Conservation (phyloP, 768 basidiomycete genomes). For the Macrolepiota dolichaula region DNA sequence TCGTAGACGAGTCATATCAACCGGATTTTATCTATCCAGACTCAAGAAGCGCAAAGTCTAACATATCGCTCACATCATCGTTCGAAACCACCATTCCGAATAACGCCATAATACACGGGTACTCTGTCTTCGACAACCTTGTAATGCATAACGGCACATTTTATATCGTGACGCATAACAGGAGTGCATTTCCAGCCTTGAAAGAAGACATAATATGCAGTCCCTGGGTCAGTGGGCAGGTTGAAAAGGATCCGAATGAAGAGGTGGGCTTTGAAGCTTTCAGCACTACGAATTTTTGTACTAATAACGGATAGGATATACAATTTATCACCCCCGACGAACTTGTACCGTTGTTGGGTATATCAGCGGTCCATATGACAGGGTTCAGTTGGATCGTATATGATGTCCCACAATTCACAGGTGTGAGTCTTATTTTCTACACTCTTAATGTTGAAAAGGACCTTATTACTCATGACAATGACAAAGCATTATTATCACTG, state of each 20-base stretch:
- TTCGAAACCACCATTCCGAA: conserved; percentile 4
- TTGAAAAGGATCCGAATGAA: too few relatives aligned
- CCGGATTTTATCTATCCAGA: background rate
- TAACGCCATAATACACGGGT: conserved; percentile 36
- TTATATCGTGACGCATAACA: conserved; percentile 47
- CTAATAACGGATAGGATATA: conserved; percentile 19
- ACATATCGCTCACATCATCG: background rate
- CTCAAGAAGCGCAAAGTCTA: background rate
- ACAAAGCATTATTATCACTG: conserved; percentile 43
- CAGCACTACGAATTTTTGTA: background rate
- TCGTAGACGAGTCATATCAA: background rate
- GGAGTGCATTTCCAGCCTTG: too few relatives aligned
- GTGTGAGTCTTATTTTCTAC: conserved; percentile 11
- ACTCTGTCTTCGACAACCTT: conserved; percentile 70
- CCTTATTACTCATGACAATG: background rate
- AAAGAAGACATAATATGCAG: too few relatives aligned
- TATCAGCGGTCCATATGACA: conserved; percentile 18
- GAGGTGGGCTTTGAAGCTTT: conserved; percentile 20
- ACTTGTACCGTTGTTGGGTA: conserved; percentile 19
- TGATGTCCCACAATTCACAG: conserved; percentile 25
- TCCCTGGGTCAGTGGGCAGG: too few relatives aligned
- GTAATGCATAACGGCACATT: conserved; percentile 75
- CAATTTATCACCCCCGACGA: conserved; percentile 21
- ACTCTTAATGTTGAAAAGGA: background rate
- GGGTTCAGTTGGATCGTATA: conserved; percentile 26